phyloP scores from a whole-genome alignment of 805 yeast species.

The Pichia phayaonensis region DNA sequence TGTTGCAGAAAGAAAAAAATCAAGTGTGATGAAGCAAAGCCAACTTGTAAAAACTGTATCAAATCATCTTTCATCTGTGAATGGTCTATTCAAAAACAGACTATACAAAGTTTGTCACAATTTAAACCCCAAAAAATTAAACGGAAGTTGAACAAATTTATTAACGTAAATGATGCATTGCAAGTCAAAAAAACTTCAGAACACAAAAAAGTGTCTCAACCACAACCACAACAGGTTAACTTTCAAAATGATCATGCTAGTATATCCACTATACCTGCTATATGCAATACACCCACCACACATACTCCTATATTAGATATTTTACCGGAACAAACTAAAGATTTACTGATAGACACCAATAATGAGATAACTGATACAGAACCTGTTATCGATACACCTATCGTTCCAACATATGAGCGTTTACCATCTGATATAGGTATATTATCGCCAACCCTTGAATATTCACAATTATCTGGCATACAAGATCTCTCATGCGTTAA shows the following conservation, averaged over 20 bases:
- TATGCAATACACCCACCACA: too few relatives aligned
- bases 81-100: neutral
- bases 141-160: neutral
- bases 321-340: too few relatives aligned
- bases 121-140: neutral
- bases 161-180: neutral
- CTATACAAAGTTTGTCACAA: neutral
- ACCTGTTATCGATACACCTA: neutral
- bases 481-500: neutral
- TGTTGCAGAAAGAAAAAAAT: neutral
- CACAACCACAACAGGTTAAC: neutral
- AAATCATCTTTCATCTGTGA: neutral
- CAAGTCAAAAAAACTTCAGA: neutral
- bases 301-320: neutral
- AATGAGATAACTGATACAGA: too few relatives aligned
- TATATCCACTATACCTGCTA: too few relatives aligned
- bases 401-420: neutral
- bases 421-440: too few relatives aligned
- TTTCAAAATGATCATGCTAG: neutral
- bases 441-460: neutral
- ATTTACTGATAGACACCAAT: neutral
- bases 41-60: neutral
- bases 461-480: too few relatives aligned
- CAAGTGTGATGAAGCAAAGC: neutral
- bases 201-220: neutral